These are phyloP conservation scores for Acanthamoeba castellanii DNA, from an alignment of 208 protist genomes.

Conservation along the genomic window DNA sequence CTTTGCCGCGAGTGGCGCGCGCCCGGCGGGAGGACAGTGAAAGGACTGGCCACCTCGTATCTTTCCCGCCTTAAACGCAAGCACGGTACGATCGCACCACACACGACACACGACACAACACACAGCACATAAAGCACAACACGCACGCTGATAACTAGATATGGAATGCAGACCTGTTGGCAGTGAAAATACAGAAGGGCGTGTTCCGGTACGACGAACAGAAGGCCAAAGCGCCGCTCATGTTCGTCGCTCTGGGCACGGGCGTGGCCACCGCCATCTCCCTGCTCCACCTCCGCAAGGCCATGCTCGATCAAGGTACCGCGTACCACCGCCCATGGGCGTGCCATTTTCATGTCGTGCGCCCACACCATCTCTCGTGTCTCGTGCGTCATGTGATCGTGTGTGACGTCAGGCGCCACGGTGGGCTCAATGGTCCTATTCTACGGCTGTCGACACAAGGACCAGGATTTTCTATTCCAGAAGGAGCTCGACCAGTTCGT, in stretches of 20 bases:
- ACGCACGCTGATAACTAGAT: background rate
- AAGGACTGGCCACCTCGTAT: constrained; percentile 57
- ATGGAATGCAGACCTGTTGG: background rate
- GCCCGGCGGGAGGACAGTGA: constrained; percentile 36
- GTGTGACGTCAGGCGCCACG: background rate
- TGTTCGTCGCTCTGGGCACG: constrained; percentile 49
- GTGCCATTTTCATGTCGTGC: no score
- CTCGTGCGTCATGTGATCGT: background rate
- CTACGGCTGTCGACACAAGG: constrained; percentile 47
- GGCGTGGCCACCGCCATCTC: constrained; percentile 58
- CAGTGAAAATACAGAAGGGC: constrained; percentile 44
- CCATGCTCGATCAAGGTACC: constrained; percentile 42
- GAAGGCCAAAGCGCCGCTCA: constrained; percentile 6
- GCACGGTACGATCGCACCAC: background rate
- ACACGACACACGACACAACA: background rate
- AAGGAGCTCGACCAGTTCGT: constrained; percentile 2
- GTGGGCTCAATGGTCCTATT: constrained; percentile 59
- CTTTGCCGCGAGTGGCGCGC: constrained; percentile 40
- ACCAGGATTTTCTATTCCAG: constrained; percentile 66
- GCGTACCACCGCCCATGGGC: background rate
- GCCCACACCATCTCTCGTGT: background rate
- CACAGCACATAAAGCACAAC: background rate
- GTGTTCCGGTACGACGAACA: constrained; percentile 37
- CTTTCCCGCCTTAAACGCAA: constrained; percentile 47
- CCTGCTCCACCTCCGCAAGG: constrained; percentile 32